Conservation (phyloP, 306 rosid genomes). For the Rosa chinensis region DNA sequence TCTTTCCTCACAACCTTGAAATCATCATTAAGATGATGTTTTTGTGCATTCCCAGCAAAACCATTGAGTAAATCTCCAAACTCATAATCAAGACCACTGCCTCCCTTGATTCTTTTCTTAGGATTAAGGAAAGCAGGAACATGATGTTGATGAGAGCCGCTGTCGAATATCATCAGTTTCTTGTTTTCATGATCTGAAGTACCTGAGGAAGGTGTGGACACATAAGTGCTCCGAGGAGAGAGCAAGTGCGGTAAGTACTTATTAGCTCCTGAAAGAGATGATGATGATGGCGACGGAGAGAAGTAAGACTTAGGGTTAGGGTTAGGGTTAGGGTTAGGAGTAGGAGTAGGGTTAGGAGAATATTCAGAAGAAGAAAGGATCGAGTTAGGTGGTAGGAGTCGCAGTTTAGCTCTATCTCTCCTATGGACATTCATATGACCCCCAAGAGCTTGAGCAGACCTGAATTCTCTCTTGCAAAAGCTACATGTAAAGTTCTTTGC, state of each 20-base stretch:
- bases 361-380: slow-evolving; percentile 37
- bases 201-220: slow-evolving; percentile 1
- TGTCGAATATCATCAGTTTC: slow-evolving; percentile 23
- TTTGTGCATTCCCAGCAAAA: background rate
- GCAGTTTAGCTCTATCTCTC: slow-evolving; percentile 78
- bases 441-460: slow-evolving; percentile 85
- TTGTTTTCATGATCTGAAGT: slow-evolving; percentile 26
- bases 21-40: slow-evolving; percentile 13
- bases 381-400: slow-evolving; percentile 39
- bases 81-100: slow-evolving; percentile 12
- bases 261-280: background rate
- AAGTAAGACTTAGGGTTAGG: slow-evolving; percentile 39
- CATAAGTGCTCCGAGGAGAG: background rate
- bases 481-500: slow-evolving; percentile 60
- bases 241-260: background rate
- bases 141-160: background rate
- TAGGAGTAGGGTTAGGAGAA: slow-evolving; percentile 15
- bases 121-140: background rate
- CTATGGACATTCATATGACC: slow-evolving; percentile 95
- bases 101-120: background rate
- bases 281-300: slow-evolving; percentile 26
- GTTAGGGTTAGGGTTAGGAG: slow-evolving; percentile 9
- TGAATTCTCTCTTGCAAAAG: slow-evolving; percentile 83
- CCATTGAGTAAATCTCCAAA: slow-evolving; percentile 26
- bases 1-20: slow-evolving; percentile 41